phyloP scores from a whole-genome alignment of 352 stramenopile species.

The Pythium dissotocum region DNA sequence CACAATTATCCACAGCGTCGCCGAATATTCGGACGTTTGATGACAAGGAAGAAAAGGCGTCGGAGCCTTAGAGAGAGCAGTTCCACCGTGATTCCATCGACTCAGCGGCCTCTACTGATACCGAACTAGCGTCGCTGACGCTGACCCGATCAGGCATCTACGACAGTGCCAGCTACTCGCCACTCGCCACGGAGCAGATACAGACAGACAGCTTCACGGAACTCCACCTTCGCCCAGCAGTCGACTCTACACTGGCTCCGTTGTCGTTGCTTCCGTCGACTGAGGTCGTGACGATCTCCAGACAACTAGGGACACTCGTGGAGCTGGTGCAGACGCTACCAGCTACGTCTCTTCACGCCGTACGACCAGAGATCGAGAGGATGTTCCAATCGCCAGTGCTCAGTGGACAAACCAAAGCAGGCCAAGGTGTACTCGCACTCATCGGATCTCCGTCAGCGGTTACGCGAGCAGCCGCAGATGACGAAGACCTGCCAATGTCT shows the following conservation, averaged over 20 bases:
- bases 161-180: neutral
- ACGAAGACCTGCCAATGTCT: neutral
- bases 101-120: neutral
- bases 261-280: constrained; percentile 10
- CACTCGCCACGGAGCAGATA: too few relatives aligned
- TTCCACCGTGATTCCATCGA: constrained; percentile 3
- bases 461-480: neutral
- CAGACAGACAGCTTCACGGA: neutral
- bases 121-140: neutral
- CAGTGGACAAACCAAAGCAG: neutral
- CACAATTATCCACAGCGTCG: too few relatives aligned
- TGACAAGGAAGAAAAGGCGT: neutral
- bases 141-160: neutral
- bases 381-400: neutral
- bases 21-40: neutral
- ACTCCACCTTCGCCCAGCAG: neutral
- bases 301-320: neutral
- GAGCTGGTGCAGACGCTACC: constrained; percentile 10
- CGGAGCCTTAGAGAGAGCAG: neutral
- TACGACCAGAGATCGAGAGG: neutral
- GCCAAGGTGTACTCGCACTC: neutral
- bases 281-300: neutral
- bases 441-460: neutral
- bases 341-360: neutral
- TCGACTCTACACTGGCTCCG: neutral